These are phyloP conservation scores for Penicillium capsulatum DNA, from an alignment of 2,329 filamentous ascomycete species.

Conservation along the genomic window DNA sequence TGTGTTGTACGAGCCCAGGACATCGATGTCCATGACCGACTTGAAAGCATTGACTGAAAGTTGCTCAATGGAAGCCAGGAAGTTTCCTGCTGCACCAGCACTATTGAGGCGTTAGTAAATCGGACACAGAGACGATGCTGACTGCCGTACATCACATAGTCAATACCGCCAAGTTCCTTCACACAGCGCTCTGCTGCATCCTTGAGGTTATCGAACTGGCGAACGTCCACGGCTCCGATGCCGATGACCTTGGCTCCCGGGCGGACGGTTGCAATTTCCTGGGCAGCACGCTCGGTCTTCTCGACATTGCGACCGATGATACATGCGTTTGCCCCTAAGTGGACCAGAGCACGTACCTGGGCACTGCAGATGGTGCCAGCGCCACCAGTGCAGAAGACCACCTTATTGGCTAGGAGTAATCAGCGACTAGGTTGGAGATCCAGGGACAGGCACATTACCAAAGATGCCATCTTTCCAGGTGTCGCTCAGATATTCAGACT, in stretches of 20 bases:
- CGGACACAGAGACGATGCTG: not conserved
- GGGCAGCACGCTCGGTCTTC: constrained; percentile 78
- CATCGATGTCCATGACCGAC: constrained; percentile 92
- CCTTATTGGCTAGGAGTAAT: constrained; percentile 64
- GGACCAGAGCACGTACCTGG: constrained; percentile 85
- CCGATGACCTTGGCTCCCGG: constrained; percentile 79
- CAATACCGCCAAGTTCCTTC: constrained; percentile 78
- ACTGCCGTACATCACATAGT: constrained; percentile 79
- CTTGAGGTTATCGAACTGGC: constrained; percentile 64
- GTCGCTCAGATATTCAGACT: constrained; percentile 71
- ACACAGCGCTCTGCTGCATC: constrained; percentile 74
- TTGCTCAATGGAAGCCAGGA: constrained; percentile 77
- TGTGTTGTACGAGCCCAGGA: constrained; percentile 89
- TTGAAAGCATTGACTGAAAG: constrained; percentile 89
- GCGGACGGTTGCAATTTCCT: constrained; percentile 75
- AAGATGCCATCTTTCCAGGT: constrained; percentile 88
- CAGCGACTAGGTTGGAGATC: constrained; percentile 1
- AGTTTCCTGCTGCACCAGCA: constrained; percentile 93
- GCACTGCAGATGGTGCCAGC: constrained; percentile 91
- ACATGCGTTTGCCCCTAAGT: constrained; percentile 87
- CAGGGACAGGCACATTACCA: constrained; percentile 49
- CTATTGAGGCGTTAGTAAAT: constrained; percentile 42
- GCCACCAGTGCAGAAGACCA: constrained; percentile 92
- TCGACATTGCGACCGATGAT: constrained; percentile 86
- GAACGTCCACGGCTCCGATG: constrained; percentile 70